Evolutionary conservation across 306 rosid genomes (phyloP), one percentile per base, ranked within the genome.

Genomic region (Trifolium repens): DNA sequence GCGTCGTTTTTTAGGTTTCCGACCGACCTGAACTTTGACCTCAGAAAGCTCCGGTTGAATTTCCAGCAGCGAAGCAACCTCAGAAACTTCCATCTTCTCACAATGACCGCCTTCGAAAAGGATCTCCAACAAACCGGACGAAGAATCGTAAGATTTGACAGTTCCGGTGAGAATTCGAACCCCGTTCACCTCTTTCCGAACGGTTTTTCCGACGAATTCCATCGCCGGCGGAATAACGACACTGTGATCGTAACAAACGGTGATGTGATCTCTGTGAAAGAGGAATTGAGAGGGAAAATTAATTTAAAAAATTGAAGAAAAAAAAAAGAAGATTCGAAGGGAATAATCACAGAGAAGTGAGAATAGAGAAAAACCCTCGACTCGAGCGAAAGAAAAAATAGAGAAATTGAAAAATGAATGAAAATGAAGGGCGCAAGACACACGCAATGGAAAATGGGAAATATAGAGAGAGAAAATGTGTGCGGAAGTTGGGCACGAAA

Each of bases 131-230:
- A 81, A 77, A 66, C 93, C 92, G 22, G 97, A 85, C 1, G 91
- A 57, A 34, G 84, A 66, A 72, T 89, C 82, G 84, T 79, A 89
- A 10, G 98, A 94, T 86, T 88, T 90, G 62, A 94, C 96, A 22
- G 86, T 82, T 79, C 98, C 98, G 19, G 82, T 60, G 67, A 82
- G 34, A 72, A 76, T 17, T 22, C 90, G 91, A 57, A 50, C 55
- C 60, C 86, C 93, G 58, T 78, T 22, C 70, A 87, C 72, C 86
- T 85, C 89, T 77, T 86, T 90, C 85, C 15, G 86, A 37, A 94
- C 86, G 40, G 75, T 72, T 84, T 74, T 87, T 5, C 97, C 99
- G 67, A 92, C 86, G 35, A 90, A 89, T 79, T 91, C 98, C 97
- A 87, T 86, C 57, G 47, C 57, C 14, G 42, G 24, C 39, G 55